Percentiles rank a stretch among this genome's conserved stretches.
phyloP scores from a whole-genome alignment of 768 basidiomycete species.

The Amanita jacksonii region DNA sequence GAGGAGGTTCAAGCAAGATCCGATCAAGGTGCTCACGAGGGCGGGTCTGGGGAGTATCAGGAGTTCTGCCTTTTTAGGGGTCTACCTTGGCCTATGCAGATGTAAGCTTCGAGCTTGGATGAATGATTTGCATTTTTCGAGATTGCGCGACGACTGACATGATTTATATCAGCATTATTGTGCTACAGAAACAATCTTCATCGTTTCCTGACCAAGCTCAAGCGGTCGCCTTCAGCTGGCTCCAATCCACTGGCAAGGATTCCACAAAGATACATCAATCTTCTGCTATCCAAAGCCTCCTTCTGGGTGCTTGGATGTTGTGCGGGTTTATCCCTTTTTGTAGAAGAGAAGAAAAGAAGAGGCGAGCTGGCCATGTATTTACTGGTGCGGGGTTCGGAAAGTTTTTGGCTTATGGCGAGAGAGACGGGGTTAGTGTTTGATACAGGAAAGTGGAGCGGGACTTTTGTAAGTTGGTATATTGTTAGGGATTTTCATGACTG shows the following conservation, averaged over 20 bases:
- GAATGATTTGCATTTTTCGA: slow-evolving; percentile 6
- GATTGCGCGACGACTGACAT: background rate
- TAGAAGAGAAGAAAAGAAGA: slow-evolving; percentile 83
- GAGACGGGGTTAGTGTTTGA: slow-evolving; percentile 68
- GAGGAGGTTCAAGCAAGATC: slow-evolving; percentile 53
- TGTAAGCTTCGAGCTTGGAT: slow-evolving; percentile 39
- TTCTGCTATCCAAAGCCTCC: slow-evolving; percentile 57
- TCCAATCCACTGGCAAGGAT: slow-evolving; percentile 28
- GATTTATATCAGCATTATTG: slow-evolving; percentile 35
- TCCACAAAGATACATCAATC: slow-evolving; percentile 38
- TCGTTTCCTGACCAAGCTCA: slow-evolving; percentile 28
- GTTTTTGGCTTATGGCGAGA: slow-evolving; percentile 71
- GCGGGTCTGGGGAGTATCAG: slow-evolving; percentile 66
- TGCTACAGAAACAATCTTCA: slow-evolving; percentile 61
- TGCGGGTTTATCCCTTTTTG: slow-evolving; percentile 68
- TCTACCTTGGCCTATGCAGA: slow-evolving; percentile 78
- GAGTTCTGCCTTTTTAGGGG: slow-evolving; percentile 81
- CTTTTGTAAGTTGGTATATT: slow-evolving; percentile 34
- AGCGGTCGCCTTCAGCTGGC: slow-evolving; percentile 9
- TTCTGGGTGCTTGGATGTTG: slow-evolving; percentile 71
- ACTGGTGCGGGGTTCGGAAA: slow-evolving; percentile 83
- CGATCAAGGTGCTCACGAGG: slow-evolving; percentile 52
- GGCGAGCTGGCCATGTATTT: slow-evolving; percentile 91
- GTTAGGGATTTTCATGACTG: slow-evolving; percentile 9
- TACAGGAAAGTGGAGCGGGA: slow-evolving; percentile 62